Conservation (phyloP, 768 basidiomycete genomes). For the Mycena crocata region DNA sequence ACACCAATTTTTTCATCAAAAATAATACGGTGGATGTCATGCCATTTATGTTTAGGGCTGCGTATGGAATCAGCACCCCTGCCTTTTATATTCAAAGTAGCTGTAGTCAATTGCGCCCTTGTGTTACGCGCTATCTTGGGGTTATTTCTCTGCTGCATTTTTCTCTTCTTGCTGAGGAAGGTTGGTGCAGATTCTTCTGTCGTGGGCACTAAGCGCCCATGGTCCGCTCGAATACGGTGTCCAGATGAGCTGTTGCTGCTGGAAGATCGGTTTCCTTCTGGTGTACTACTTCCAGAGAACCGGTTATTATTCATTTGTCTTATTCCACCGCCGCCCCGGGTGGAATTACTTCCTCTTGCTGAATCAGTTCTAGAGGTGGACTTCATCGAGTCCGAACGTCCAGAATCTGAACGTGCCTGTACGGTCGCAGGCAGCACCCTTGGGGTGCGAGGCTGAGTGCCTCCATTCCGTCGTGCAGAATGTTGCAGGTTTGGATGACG, state of each 20-base stretch:
- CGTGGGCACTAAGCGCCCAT: background rate
- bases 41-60: conserved; percentile 29
- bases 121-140: conserved; percentile 5
- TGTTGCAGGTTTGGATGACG: background rate
- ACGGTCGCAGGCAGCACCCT: background rate
- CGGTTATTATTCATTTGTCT: too few relatives aligned
- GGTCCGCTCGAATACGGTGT: background rate
- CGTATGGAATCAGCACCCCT: background rate
- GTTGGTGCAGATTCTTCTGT: background rate
- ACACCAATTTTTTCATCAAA: conserved; percentile 24
- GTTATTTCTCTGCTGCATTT: conserved; percentile 1
- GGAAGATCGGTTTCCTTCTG: too few relatives aligned
- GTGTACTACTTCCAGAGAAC: too few relatives aligned
- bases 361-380: background rate
- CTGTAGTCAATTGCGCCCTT: conserved; percentile 6
- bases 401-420: background rate
- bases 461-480: background rate
- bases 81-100: conserved; percentile 32
- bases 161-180: background rate
- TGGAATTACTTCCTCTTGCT: background rate
- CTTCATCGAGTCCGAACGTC: background rate
- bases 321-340: too few relatives aligned
- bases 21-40: conserved; percentile 24
- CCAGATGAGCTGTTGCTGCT: background rate
- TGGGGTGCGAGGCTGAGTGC: background rate